Evolutionary conservation across 2,329 filamentous ascomycete species (phyloP), one percentile per base, ranked within the genome.

Genomic region (Fusarium incarnatum): DNA sequence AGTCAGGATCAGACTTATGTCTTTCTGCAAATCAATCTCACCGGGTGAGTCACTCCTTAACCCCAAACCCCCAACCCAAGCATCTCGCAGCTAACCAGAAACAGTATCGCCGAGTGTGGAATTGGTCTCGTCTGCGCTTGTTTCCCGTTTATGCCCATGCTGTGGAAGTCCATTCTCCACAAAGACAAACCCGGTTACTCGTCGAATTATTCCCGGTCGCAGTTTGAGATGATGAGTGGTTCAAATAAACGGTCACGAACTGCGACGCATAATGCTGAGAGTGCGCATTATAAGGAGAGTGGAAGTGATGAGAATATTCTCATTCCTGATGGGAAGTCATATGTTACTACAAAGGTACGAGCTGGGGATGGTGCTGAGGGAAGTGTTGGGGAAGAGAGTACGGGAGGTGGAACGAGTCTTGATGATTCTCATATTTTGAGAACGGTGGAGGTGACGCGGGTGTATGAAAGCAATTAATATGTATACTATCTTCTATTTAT

Each of bases 121-220:
- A 69, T 69, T 6, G 66, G 66, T 11, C 50, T 69, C 11, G 66
- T 67, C 12, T 69, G 66, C 5, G 66, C 66, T 2, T 69, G 66
- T n/a, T 69, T 69, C 20, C 66, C 66, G 1, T 69, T 69, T n/a
- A 54, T 69, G 50, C 66, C 66, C 1, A 69, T 69, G 66, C 16
- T 69, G 11, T 69, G 66, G 66, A 69, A 69, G n/a, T 69, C 66
- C 1, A 57, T 69, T 6, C 55, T 69, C 4, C 60, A 70, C 18
- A 69, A 67, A 3, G 55, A 70, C 1, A 69, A 69, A 5, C 55
- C 66, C 1, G 66, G 66, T 1, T 69, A 69, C 18, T 69, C 66
- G 0, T 67, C 66, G 15, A 69, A 57, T n/a, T 67, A 52, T 18
- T 56, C 66, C 11, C 55, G 53, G 13, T 68, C 66, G 0, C 66